These are phyloP conservation scores for Mortierella sp. DNA, from an alignment of 371 early-diverging fungal species.

Conservation along the genomic window DNA sequence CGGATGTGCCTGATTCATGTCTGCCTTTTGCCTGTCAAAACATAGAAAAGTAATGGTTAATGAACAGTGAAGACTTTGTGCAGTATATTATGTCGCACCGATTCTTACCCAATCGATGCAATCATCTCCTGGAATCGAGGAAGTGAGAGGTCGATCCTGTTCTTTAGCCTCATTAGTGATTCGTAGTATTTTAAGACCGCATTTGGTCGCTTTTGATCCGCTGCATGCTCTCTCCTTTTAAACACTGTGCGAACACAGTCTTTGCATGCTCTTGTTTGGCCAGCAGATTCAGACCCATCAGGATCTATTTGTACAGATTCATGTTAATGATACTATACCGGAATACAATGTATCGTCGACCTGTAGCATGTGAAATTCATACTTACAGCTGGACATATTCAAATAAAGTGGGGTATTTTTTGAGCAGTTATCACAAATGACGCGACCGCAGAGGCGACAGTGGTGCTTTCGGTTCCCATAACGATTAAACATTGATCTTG, in stretches of 20 bases:
- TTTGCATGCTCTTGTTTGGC: constrained; percentile 73
- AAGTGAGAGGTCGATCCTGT: constrained; percentile 66
- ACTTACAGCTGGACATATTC: constrained; percentile 68
- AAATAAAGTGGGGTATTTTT: constrained; percentile 67
- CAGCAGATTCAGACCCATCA: constrained; percentile 62
- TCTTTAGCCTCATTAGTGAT: constrained; percentile 47
- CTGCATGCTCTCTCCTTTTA: constrained; percentile 56
- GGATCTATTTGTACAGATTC: constrained; percentile 28
- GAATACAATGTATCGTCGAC: neutral
- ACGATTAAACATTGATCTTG: constrained; percentile 20
- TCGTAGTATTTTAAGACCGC: constrained; percentile 51
- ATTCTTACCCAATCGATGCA: constrained; percentile 64
- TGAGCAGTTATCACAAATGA: constrained; percentile 81
- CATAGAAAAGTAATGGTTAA: neutral
- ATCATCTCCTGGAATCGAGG: constrained; percentile 74
- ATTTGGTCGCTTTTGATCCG: constrained; percentile 44
- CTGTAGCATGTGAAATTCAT: neutral
- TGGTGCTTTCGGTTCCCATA: constrained; percentile 79
- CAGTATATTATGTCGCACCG: neutral
- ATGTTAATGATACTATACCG: neutral
- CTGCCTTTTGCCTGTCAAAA: constrained; percentile 60
- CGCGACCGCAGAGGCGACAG: constrained; percentile 83
- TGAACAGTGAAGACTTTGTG: neutral
- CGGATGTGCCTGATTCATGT: constrained; percentile 63
- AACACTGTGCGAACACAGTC: constrained; percentile 70